Conservation (phyloP, 2,329 filamentous ascomycete species). For the Xylaria sp. region DNA sequence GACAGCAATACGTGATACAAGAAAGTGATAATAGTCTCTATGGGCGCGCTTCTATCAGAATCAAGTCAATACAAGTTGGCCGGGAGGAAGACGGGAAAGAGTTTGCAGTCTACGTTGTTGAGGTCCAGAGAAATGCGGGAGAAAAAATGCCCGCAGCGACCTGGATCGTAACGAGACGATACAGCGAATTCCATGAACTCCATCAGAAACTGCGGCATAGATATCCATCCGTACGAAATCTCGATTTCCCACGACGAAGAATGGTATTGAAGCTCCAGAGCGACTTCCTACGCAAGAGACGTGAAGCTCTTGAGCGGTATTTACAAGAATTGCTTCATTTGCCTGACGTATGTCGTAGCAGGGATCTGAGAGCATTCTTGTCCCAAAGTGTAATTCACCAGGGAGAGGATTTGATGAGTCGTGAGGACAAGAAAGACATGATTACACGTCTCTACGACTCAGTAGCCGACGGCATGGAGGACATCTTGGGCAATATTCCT, state of each 20-base stretch:
- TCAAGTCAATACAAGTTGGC: conserved; percentile 92
- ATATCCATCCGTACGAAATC: conserved; percentile 86
- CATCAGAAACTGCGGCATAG: conserved; percentile 86
- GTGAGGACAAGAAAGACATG: conserved; percentile 81
- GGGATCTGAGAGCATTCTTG: conserved; percentile 90
- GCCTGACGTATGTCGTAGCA: conserved; percentile 92
- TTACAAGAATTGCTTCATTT: conserved; percentile 82
- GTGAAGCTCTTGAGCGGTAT: conserved; percentile 85
- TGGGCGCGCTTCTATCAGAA: conserved; percentile 86
- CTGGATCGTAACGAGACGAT: conserved; percentile 91
- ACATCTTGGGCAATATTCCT: conserved; percentile 94
- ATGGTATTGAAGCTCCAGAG: conserved; percentile 97
- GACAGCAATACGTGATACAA: conserved; percentile 96
- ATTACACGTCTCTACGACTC: conserved; percentile 96
- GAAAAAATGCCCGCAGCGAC: conserved; percentile 97
- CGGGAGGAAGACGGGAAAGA: conserved; percentile 92
- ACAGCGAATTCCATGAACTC: conserved; percentile 96
- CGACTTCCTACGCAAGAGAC: conserved; percentile 92
- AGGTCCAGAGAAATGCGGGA: conserved; percentile 88
- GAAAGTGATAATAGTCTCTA: conserved; percentile 98
- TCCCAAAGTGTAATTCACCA: conserved; percentile 84
- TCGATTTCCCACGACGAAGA: conserved; percentile 91
- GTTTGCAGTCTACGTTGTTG: conserved; percentile 91
- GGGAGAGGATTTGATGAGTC: conserved; percentile 65
- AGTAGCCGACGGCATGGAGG: conserved; percentile 97